Evolutionary conservation across 768 basidiomycete genomes (phyloP).

Genomic region (Lactarius hatsudake): DNA sequence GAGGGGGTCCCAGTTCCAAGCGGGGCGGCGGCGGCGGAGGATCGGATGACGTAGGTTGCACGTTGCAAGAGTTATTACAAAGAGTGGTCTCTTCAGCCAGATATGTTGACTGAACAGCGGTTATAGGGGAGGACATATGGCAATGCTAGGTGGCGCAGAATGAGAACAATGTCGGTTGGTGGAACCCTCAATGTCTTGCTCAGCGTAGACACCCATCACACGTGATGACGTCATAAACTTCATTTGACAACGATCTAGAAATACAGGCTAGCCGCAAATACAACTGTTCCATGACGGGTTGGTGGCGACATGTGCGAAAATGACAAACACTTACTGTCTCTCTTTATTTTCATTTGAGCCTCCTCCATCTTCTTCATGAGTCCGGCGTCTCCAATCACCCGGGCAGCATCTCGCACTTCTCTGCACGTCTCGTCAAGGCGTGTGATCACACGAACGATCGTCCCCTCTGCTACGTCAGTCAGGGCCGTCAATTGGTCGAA

Average conservation of each 20-base stretch:
- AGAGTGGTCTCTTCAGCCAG: constrained; percentile 7
- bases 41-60: constrained; percentile 6
- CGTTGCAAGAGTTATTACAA: constrained; percentile 6
- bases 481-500: constrained; percentile 91
- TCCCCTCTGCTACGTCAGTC: constrained; percentile 95
- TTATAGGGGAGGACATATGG: constrained; percentile 12
- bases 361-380: constrained; percentile 99
- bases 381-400: constrained; percentile 94
- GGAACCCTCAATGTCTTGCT: neutral
- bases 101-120: constrained; percentile 12
- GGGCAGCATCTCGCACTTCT: constrained; percentile 94
- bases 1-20: constrained; percentile 27
- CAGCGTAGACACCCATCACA: neutral
- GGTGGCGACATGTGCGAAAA: neutral
- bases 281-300: constrained; percentile 46
- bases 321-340: constrained; percentile 74
- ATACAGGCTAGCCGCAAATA: constrained; percentile 85
- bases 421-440: constrained; percentile 95
- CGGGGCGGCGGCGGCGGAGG: neutral
- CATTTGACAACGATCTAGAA: constrained; percentile 48
- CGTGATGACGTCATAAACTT: constrained; percentile 14
- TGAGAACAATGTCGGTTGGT: constrained; percentile 2
- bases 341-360: constrained; percentile 87
- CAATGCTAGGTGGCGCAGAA: constrained; percentile 15
- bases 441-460: constrained; percentile 94